Base-by-base conservation (phyloP, 495 filamentous ascomycete species). In the Penicillium chermesinum region DNA sequence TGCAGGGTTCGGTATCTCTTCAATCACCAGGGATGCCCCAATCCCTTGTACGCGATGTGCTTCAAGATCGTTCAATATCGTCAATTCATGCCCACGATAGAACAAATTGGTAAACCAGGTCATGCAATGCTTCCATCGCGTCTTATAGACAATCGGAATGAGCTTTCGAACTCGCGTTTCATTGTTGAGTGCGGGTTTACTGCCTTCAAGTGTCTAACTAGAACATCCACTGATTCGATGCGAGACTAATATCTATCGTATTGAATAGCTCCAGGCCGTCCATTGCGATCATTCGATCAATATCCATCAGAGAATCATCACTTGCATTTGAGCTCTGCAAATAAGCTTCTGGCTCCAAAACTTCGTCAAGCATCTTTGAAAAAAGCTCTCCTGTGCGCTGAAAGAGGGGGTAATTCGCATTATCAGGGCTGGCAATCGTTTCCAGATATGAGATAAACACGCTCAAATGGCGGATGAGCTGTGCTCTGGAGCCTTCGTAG, bases 391-490 rank as follows among this genome's bases (percentile, higher is more conserved):
- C 55, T 0, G 59, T 61, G 5, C 59, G 61, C 19, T 55, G 50
- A n/a, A 66, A 65, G 1, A 70, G 46, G 13, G 55, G 55, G 22
- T 61, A 53, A 34, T 58, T 55, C 7, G 48, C 46, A 38, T 61
- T 46, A 17, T 49, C 59, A 0, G 54, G 55, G 0, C 50, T 37
- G 9, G 51, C 53, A 30, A 67, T 57, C 0, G 54, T 52, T 22
- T 66, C 65, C 1, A 70, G 40, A 35, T 65, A 59, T 5, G 65
- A 61, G 19, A 65, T 58, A 35, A 85, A 77, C n/a, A 82, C 72
- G 45, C 78, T 80, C 2, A 84, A 63, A 44, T 82, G 75, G 36
- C 81, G 80, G 30, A 83, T 77, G 5, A 79, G 70, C 33, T 75
- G 72, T 2, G 80, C 75, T 10, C 78, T 66, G 0, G 78, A 76